Evolutionary conservation across 1,139 yeast genomes (phyloP).

Genomic region (Scheffersomyces stambukii): DNA sequence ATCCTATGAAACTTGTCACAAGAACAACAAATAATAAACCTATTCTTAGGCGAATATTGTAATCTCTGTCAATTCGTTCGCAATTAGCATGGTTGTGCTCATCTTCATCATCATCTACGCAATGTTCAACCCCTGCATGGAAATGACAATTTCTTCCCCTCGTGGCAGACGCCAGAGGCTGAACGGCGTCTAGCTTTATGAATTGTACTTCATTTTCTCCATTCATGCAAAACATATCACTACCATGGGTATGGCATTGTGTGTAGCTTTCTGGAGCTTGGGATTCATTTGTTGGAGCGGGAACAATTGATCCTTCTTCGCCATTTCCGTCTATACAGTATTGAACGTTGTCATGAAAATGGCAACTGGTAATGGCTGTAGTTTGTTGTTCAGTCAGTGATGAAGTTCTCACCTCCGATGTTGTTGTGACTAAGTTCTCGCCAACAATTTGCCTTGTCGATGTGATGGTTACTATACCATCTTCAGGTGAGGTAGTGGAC

Average conservation of each 20-base stretch:
- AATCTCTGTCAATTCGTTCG: slow-evolving; percentile 18
- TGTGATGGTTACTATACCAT: slow-evolving; percentile 4
- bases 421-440: neutral
- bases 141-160: slow-evolving; percentile 26
- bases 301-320: slow-evolving; percentile 24
- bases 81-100: slow-evolving; percentile 6
- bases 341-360: slow-evolving; percentile 22
- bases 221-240: slow-evolving; percentile 20
- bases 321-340: slow-evolving; percentile 24
- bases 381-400: slow-evolving; percentile 1
- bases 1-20: slow-evolving; percentile 28
- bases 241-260: slow-evolving; percentile 26
- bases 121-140: slow-evolving; percentile 40
- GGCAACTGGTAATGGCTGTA: slow-evolving; percentile 21
- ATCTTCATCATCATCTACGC: slow-evolving; percentile 17
- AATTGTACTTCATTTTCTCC: slow-evolving; percentile 22
- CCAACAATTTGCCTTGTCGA: slow-evolving; percentile 2
- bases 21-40: slow-evolving; percentile 30
- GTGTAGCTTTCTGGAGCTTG: slow-evolving; percentile 21
- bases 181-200: slow-evolving; percentile 2
- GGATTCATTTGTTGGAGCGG: slow-evolving; percentile 20
- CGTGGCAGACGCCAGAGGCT: slow-evolving; percentile 2
- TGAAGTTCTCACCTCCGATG: neutral
- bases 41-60: slow-evolving; percentile 24
- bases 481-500: slow-evolving; percentile 1